A percentile compares a stretch with the other conserved stretches of the same genome.
phyloP scores from a whole-genome alignment of 257 asterid species.

The Perilla frutescens region DNA sequence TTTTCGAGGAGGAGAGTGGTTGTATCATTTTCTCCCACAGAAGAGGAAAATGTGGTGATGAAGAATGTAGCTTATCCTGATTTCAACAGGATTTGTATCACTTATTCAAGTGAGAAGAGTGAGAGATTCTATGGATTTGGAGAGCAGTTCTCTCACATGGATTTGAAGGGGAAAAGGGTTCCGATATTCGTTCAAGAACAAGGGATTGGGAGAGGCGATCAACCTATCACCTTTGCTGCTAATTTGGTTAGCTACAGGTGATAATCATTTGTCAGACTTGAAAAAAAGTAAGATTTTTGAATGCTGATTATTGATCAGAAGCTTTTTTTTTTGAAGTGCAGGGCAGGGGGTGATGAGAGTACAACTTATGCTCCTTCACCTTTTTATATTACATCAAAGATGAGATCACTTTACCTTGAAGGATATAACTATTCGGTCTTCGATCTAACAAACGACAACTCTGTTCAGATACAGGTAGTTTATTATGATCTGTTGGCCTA shows the following conservation, averaged over 20 bases:
- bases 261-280: slow-evolving; percentile 2
- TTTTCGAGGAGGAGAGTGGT: slow-evolving; percentile 49
- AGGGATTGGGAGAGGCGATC: slow-evolving; percentile 98
- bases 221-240: slow-evolving; percentile 95
- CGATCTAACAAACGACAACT: slow-evolving; percentile 77
- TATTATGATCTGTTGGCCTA: neutral
- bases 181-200: slow-evolving; percentile 96
- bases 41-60: slow-evolving; percentile 59
- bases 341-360: slow-evolving; percentile 96
- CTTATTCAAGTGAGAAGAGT: slow-evolving; percentile 74
- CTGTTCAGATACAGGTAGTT: slow-evolving; percentile 85
- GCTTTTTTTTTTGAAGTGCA: slow-evolving; percentile 38
- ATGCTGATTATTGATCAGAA: slow-evolving; percentile 12
- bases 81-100: slow-evolving; percentile 72
- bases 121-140: slow-evolving; percentile 91
- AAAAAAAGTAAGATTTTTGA: neutral
- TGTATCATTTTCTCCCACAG: slow-evolving; percentile 52
- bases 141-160: slow-evolving; percentile 91
- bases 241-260: slow-evolving; percentile 96
- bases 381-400: slow-evolving; percentile 85
- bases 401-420: slow-evolving; percentile 90
- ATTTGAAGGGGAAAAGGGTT: slow-evolving; percentile 81
- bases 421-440: slow-evolving; percentile 89
- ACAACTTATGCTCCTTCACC: slow-evolving; percentile 99
- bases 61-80: slow-evolving; percentile 43